Conservation (phyloP, 306 rosid species). For the Trichosanthes truncata region DNA sequence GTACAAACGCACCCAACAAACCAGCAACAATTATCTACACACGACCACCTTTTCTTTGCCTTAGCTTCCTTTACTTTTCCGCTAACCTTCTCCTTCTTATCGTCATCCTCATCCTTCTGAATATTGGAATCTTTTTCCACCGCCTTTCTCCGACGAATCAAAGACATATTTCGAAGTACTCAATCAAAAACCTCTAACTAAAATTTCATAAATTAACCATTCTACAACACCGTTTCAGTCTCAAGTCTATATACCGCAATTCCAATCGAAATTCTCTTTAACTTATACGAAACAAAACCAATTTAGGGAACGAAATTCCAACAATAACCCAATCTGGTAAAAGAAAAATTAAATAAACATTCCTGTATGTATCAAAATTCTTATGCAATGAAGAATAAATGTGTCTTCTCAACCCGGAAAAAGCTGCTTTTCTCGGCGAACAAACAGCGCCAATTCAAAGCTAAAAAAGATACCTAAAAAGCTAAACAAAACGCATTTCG, state of each 20-base stretch:
- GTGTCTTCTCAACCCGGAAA: not conserved
- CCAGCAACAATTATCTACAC: conserved; percentile 73
- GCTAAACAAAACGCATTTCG: not conserved
- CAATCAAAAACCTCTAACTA: not conserved
- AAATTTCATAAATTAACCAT: not conserved
- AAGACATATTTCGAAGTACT: conserved; percentile 32
- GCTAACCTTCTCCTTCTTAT: not conserved
- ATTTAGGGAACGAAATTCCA: not conserved
- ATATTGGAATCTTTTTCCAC: conserved; percentile 24
- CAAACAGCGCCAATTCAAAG: not conserved
- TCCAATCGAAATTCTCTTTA: not conserved
- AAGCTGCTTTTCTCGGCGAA: not conserved
- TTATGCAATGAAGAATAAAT: not conserved
- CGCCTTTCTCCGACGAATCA: conserved; percentile 47
- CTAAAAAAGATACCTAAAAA: not conserved
- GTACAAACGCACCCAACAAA: conserved; percentile 54
- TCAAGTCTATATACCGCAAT: not conserved
- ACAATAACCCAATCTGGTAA: not conserved
- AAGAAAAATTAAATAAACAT: not conserved
- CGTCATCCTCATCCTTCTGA: conserved; percentile 16
- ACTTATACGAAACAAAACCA: not conserved
- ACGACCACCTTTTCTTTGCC: conserved; percentile 45
- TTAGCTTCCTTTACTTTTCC: conserved; percentile 12
- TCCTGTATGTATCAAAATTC: not conserved
- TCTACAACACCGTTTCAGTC: not conserved